A percentile compares a stretch with the other conserved stretches of the same genome.
These are phyloP conservation scores for Colletotrichum trifolii DNA, from an alignment of 2,329 filamentous ascomycete genomes.

Conservation along the genomic window DNA sequence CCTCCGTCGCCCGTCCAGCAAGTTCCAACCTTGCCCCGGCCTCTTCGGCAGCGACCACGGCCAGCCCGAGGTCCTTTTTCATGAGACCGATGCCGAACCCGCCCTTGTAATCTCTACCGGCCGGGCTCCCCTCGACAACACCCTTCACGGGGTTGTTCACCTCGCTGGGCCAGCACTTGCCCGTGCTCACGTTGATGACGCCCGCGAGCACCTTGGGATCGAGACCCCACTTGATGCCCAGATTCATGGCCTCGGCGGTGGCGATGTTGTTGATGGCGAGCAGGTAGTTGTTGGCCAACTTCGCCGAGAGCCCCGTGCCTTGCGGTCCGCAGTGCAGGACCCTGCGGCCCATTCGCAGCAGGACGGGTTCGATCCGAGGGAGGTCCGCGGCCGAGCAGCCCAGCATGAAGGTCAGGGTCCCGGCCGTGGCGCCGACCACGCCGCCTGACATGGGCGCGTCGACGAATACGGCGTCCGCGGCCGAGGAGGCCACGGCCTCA, in stretches of 20 bases:
- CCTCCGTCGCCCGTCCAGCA: slow-evolving; percentile 68
- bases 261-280: slow-evolving; percentile 91
- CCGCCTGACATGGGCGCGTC: slow-evolving; percentile 98
- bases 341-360: slow-evolving; percentile 86
- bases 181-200: slow-evolving; percentile 93
- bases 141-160: slow-evolving; percentile 94
- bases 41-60: slow-evolving; percentile 77
- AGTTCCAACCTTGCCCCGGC: slow-evolving; percentile 74
- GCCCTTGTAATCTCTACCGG: slow-evolving; percentile 78
- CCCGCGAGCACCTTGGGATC: slow-evolving; percentile 76
- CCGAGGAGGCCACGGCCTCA: slow-evolving; percentile 63
- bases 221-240: slow-evolving; percentile 70
- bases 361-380: slow-evolving; percentile 72
- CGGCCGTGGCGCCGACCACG: slow-evolving; percentile 88
- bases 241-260: slow-evolving; percentile 73
- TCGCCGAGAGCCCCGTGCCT: slow-evolving; percentile 87
- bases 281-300: slow-evolving; percentile 97
- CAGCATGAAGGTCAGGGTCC: slow-evolving; percentile 95
- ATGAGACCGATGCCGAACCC: slow-evolving; percentile 83
- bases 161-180: slow-evolving; percentile 95
- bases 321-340: slow-evolving; percentile 88
- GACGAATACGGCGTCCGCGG: slow-evolving; percentile 78
- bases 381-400: slow-evolving; percentile 74
- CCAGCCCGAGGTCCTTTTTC: slow-evolving; percentile 82
- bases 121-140: slow-evolving; percentile 80